A percentile compares a stretch with the other conserved stretches of the same genome.
phyloP scores from a whole-genome alignment of 148 eudicot species.

The Salicornia ramosissima region DNA sequence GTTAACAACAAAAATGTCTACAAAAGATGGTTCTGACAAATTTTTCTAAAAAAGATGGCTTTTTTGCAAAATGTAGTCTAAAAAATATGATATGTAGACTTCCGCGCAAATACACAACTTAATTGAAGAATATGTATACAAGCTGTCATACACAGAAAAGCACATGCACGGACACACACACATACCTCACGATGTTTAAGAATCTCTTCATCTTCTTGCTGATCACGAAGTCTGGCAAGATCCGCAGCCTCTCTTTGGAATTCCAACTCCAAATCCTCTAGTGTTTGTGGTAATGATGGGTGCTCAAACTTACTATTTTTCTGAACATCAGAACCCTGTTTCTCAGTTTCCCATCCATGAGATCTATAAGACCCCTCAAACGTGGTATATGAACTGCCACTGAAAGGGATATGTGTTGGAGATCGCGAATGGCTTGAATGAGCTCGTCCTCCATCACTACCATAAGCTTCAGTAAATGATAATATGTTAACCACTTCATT shows the following conservation, averaged over 20 bases:
- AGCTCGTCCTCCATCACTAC: constrained; percentile 77
- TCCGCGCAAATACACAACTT: not conserved
- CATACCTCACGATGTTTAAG: constrained; percentile 85
- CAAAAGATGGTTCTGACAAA: too few species aligned
- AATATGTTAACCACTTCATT: constrained; percentile 64
- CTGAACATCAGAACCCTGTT: constrained; percentile 50
- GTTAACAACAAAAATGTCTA: too few species aligned
- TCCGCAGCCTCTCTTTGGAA: constrained; percentile 71
- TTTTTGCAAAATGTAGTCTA: too few species aligned
- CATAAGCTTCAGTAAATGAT: constrained; percentile 98
- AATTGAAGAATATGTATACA: not conserved
- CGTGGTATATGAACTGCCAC: constrained; percentile 50
- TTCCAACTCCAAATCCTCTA: constrained; percentile 85
- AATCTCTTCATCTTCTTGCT: constrained; percentile 89
- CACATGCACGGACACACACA: not conserved
- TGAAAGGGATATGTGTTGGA: constrained; percentile 59
- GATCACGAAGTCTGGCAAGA: constrained; percentile 69
- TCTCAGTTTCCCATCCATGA: constrained; percentile 67
- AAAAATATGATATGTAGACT: too few species aligned
- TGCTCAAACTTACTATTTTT: constrained; percentile 46
- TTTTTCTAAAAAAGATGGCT: too few species aligned
- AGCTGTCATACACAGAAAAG: not conserved
- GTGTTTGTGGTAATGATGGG: constrained; percentile 41
- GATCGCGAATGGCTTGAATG: constrained; percentile 83
- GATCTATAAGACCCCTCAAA: constrained; percentile 53